Evolutionary conservation across 306 rosid species (phyloP), one percentile per base, ranked within the genome.

Genomic region (Hippophae tibetana): DNA sequence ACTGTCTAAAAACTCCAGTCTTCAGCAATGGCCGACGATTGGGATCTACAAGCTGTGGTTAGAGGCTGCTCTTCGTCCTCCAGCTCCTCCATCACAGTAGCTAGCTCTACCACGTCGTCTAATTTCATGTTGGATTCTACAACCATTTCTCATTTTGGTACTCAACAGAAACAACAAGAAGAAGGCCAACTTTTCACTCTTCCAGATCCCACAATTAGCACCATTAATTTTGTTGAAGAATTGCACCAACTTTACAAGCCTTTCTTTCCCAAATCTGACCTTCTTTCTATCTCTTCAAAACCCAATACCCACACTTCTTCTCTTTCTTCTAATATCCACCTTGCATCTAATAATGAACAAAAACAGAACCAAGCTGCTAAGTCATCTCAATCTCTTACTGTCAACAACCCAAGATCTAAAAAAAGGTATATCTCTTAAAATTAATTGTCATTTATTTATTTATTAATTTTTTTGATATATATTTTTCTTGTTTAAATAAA

Each of bases 21-120:
- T 38, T 38, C 9, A 45, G 44, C 62, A 44, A 82, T 85, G 71
- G 99, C 84, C 4, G 80, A 55, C 53, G 95, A 92, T 77, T 92
- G 99, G 99, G 99, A 86, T 81, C 99, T 92, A 11, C 76, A 84
- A 53, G 96, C 96, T 7, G 88, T 92, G 10, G 96, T 92, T 57
- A 76, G 93, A 83, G 90, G 94, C 65, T 92, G 82, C 78, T 73
- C 73, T 66, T 9, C 58, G 60, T 31, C 80, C 9, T 1, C 67
- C 0, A 1, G 64, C 6, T 42, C 23, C 65, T 27, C 57, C 58
- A n/a, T 64, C 41, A 8, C 68, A 48, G 44, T 61, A 1, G 25
- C 74, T 60, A 23, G 6, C 2, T 54, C 56, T 38, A 62, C 11
- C 43, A 58, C 58, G 14, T 8, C 62, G 13, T 40, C 78, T 7